Conservation (phyloP, 2,329 filamentous ascomycete genomes). For the Arthroderma sp. region DNA sequence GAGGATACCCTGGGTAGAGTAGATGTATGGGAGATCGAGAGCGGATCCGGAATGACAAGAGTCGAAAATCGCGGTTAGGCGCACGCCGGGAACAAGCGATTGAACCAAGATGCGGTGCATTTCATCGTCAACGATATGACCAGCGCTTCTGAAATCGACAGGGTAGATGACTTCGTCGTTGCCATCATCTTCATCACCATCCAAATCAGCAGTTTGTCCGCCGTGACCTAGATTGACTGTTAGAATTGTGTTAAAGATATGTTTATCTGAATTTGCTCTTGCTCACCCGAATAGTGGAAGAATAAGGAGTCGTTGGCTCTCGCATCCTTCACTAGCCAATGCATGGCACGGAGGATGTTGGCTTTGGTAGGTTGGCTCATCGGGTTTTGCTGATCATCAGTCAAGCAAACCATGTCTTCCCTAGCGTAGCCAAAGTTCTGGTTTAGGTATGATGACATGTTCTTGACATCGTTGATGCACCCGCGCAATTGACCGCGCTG, state of each 20-base stretch:
- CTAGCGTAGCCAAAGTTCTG: conserved; percentile 83
- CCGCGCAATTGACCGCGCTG: conserved; percentile 81
- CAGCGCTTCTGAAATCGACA: conserved; percentile 55
- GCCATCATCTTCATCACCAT: conserved; percentile 66
- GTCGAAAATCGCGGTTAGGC: conserved; percentile 57
- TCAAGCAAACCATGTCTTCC: conserved; percentile 94
- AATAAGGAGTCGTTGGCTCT: conserved; percentile 87
- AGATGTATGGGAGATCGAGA: conserved; percentile 53
- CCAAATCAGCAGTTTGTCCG: conserved; percentile 58
- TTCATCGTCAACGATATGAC: conserved; percentile 66
- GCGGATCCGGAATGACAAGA: conserved; percentile 56
- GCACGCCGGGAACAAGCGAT: conserved; percentile 67
- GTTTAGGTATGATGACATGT: conserved; percentile 85
- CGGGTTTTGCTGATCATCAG: conserved; percentile 90
- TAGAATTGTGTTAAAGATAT: neutral
- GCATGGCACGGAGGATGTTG: conserved; percentile 91
- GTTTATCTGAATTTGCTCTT: conserved; percentile 2
- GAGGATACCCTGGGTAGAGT: conserved; percentile 54
- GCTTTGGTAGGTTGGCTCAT: conserved; percentile 96
- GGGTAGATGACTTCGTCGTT: conserved; percentile 70
- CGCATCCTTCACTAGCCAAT: conserved; percentile 93
- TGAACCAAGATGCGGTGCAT: conserved; percentile 67
- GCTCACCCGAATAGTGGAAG: conserved; percentile 85
- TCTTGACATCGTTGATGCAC: conserved; percentile 95
- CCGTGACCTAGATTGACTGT: conserved; percentile 47